A percentile compares a stretch with the other conserved stretches of the same genome.
These are phyloP conservation scores for Pyrenophora tritici-repentis DNA, from an alignment of 2,329 filamentous ascomycete species.

Conservation along the genomic window DNA sequence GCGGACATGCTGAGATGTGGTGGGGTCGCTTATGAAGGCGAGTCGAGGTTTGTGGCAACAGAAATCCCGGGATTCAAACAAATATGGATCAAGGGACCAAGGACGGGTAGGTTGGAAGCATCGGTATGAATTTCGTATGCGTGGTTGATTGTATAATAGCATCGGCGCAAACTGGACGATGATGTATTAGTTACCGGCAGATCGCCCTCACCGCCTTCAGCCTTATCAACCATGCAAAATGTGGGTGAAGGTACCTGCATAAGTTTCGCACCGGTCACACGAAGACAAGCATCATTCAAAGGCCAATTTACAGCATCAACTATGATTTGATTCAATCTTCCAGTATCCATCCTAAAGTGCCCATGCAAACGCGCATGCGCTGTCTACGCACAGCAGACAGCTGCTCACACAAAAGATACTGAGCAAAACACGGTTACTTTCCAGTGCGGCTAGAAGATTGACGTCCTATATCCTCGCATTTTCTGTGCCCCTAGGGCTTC, in stretches of 20 bases:
- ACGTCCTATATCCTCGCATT: neutral
- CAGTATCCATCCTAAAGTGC: neutral
- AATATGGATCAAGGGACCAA: neutral
- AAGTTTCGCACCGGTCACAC: neutral
- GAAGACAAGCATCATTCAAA: neutral
- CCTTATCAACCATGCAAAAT: slow-evolving; percentile 22
- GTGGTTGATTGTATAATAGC: slow-evolving; percentile 1
- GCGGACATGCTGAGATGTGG: slow-evolving; percentile 27
- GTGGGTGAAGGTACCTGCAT: slow-evolving; percentile 12
- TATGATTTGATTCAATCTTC: too few relatives aligned
- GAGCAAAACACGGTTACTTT: neutral
- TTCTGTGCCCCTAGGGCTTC: neutral
- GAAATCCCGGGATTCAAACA: neutral
- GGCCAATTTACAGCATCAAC: too few relatives aligned
- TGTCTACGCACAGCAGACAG: neutral
- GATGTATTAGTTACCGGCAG: slow-evolving; percentile 31
- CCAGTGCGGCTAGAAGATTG: neutral
- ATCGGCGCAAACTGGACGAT: slow-evolving; percentile 18
- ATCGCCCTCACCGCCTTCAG: slow-evolving; percentile 40
- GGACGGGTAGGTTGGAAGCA: neutral
- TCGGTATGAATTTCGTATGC: slow-evolving; percentile 1
- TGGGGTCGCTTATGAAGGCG: neutral
- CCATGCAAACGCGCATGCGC: neutral
- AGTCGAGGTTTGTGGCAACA: neutral
- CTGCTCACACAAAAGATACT: neutral